A percentile compares a stretch with the other conserved stretches of the same genome.
These are phyloP conservation scores for Sicyos baderoa DNA, from an alignment of 306 rosid genomes.

Conservation along the genomic window DNA sequence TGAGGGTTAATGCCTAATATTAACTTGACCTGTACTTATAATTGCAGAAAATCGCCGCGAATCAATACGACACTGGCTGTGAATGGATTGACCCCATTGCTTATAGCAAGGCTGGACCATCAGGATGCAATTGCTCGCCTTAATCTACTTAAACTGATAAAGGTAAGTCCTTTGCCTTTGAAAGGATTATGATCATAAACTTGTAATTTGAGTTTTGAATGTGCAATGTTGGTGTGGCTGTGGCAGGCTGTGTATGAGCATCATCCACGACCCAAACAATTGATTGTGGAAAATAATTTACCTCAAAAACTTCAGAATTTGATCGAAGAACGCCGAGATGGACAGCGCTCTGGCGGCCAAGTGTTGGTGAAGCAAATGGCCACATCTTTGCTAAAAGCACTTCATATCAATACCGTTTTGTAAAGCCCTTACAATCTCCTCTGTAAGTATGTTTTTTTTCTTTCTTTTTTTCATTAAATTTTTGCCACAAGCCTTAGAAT, in stretches of 20 bases:
- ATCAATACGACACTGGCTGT: constrained; percentile 93
- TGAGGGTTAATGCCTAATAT: no score
- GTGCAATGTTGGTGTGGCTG: neutral
- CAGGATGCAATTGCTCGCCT: constrained; percentile 99
- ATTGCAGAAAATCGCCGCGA: constrained; percentile 85
- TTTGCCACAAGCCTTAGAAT: neutral
- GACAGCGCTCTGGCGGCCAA: constrained; percentile 73
- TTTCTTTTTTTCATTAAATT: constrained; percentile 1
- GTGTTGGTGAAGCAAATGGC: constrained; percentile 99
- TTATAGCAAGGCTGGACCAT: constrained; percentile 86
- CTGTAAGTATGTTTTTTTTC: constrained; percentile 17
- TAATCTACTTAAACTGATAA: constrained; percentile 90
- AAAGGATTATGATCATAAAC: neutral
- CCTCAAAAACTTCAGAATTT: constrained; percentile 91
- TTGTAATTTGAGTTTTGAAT: neutral
- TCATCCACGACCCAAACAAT: constrained; percentile 94
- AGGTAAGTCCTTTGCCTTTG: constrained; percentile 34
- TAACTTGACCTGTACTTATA: constrained; percentile 7
- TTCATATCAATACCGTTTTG: constrained; percentile 93
- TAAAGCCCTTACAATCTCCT: constrained; percentile 24
- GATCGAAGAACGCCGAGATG: constrained; percentile 91
- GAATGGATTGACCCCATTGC: constrained; percentile 92
- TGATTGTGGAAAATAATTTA: constrained; percentile 94
- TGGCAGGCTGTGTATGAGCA: constrained; percentile 93
- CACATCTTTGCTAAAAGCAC: constrained; percentile 88